Evolutionary conservation across 257 asterid genomes (phyloP).

Genomic region (Schizonepeta tenuifolia): DNA sequence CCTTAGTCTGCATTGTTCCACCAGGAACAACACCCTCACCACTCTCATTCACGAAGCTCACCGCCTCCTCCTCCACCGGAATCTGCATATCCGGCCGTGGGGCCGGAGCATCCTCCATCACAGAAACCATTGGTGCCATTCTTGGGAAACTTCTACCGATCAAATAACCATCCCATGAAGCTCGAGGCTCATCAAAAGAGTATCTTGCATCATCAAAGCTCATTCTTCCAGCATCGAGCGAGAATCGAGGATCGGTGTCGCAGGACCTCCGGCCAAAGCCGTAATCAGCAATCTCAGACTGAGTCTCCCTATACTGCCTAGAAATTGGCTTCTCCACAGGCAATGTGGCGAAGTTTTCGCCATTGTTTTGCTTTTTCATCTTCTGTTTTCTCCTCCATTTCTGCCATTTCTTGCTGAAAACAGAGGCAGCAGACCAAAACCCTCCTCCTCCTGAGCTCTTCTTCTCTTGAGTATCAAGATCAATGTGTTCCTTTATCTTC

Average conservation of each 20-base stretch:
- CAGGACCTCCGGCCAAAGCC: constrained; percentile 94
- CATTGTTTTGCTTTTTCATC: constrained; percentile 62
- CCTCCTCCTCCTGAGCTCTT: constrained; percentile 76
- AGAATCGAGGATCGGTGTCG: constrained; percentile 86
- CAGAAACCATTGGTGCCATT: constrained; percentile 79
- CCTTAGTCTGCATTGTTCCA: constrained; percentile 79
- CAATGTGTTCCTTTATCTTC: constrained; percentile 83
- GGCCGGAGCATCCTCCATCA: constrained; percentile 80
- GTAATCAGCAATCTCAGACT: constrained; percentile 91
- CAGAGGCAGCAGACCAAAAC: constrained; percentile 92
- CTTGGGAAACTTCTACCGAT: constrained; percentile 71
- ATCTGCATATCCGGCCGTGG: constrained; percentile 66
- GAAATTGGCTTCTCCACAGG: constrained; percentile 85
- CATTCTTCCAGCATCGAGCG: constrained; percentile 89
- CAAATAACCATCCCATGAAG: constrained; percentile 88
- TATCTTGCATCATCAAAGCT: constrained; percentile 85
- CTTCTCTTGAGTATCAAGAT: constrained; percentile 61
- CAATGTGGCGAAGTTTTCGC: constrained; percentile 55
- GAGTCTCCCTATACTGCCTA: constrained; percentile 82
- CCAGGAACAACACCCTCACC: constrained; percentile 67
- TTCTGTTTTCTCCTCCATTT: constrained; percentile 93
- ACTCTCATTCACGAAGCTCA: constrained; percentile 40
- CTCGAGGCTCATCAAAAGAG: constrained; percentile 92
- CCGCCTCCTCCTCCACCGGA: constrained; percentile 60
- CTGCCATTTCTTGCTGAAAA: constrained; percentile 97